These are phyloP conservation scores for Gastrodia elata DNA, from an alignment of 106 monocot species.

Conservation along the genomic window DNA sequence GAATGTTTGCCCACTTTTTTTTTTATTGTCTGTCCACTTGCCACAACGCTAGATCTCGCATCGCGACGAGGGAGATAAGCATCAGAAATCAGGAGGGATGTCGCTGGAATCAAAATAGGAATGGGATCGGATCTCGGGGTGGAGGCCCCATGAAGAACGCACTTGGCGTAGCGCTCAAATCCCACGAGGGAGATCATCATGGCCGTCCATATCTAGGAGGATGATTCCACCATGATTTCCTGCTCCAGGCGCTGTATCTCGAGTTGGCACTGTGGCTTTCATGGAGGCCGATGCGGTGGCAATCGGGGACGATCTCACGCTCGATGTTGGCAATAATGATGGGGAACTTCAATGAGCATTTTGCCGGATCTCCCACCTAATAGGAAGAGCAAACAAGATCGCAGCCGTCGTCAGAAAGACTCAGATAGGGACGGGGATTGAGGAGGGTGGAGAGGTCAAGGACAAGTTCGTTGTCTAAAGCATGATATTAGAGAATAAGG, in stretches of 20 bases:
- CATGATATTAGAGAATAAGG: constrained; percentile 34
- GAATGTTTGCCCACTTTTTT: constrained; percentile 94
- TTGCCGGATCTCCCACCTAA: no score
- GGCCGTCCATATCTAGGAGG: constrained; percentile 26
- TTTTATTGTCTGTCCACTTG: constrained; percentile 83
- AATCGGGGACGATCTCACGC: constrained; percentile 41
- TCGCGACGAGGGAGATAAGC: constrained; percentile 73
- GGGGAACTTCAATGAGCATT: no score
- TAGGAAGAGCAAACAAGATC: no score
- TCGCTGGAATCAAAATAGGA: no score
- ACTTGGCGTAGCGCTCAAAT: constrained; percentile 30
- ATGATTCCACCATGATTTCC: constrained; percentile 68
- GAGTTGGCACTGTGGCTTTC: constrained; percentile 30
- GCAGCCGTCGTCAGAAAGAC: constrained; percentile 30
- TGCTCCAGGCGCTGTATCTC: constrained; percentile 61
- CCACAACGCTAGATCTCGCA: constrained; percentile 73
- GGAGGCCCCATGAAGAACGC: constrained; percentile 11
- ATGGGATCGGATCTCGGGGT: constrained; percentile 4
- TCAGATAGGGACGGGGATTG: constrained; percentile 32
- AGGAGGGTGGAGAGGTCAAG: constrained; percentile 50
- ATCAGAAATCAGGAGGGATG: constrained; percentile 59
- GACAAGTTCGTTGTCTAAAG: constrained; percentile 29
- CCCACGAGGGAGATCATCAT: constrained; percentile 52
- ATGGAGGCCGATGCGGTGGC: constrained; percentile 28
- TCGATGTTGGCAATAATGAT: no score